Percentiles rank a stretch among this genome's conserved stretches.
These are phyloP conservation scores for Pyronema omphalodes DNA, from an alignment of 495 filamentous ascomycete species.

Conservation along the genomic window DNA sequence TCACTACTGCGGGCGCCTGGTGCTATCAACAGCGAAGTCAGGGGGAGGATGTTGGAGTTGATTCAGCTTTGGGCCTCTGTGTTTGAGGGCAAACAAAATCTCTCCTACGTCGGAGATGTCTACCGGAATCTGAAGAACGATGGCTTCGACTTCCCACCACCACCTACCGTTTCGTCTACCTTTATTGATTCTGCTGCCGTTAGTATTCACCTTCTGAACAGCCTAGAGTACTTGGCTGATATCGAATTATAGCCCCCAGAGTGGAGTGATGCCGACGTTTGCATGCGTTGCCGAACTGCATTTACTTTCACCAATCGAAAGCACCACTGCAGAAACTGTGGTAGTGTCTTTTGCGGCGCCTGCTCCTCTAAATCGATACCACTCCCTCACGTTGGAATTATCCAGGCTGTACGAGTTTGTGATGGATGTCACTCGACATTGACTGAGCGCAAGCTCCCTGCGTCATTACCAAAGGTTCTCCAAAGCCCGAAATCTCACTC, in stretches of 20 bases:
- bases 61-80: conserved; percentile 88
- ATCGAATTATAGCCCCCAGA: conserved; percentile 55
- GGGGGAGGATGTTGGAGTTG: conserved; percentile 73
- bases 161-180: conserved; percentile 63
- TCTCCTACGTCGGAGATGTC: conserved; percentile 71
- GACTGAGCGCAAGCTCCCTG: conserved; percentile 45
- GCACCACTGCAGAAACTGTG: conserved; percentile 94
- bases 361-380: conserved; percentile 81
- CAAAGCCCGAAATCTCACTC: conserved; percentile 21
- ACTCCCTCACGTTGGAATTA: conserved; percentile 79
- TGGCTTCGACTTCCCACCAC: conserved; percentile 77
- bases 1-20: conserved; percentile 65
- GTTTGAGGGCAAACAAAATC: conserved; percentile 64
- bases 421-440: conserved; percentile 87
- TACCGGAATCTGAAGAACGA: conserved; percentile 67
- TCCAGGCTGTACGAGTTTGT: conserved; percentile 84
- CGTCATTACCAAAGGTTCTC: conserved; percentile 17
- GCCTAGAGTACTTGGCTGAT: conserved; percentile 4
- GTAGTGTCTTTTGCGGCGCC: conserved; percentile 84
- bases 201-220: conserved; percentile 27
- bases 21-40: conserved; percentile 67
- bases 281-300: conserved; percentile 86
- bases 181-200: conserved; percentile 96
- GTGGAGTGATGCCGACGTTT: conserved; percentile 95
- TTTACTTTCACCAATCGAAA: conserved; percentile 98